Evolutionary conservation across 805 yeast species (phyloP).

Genomic region (Wickerhamomyces chambardii): DNA sequence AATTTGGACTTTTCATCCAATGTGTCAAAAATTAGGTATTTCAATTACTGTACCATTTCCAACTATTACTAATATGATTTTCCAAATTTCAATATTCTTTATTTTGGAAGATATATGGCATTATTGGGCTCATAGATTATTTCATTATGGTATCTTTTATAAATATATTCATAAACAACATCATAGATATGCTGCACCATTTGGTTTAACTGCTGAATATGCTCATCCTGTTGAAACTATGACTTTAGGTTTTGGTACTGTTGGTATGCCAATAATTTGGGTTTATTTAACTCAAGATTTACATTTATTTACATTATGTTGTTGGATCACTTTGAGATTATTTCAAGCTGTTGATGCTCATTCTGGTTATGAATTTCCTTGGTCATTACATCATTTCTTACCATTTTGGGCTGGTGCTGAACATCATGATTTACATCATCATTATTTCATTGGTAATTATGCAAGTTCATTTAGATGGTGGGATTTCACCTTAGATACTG

Average conservation of each 20-base stretch:
- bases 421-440: slow-evolving; percentile 97
- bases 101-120: slow-evolving; percentile 94
- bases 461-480: slow-evolving; percentile 95
- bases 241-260: slow-evolving; percentile 90
- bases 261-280: slow-evolving; percentile 86
- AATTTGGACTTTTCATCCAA: slow-evolving; percentile 94
- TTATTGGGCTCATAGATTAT: slow-evolving; percentile 87
- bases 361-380: slow-evolving; percentile 97
- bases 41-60: slow-evolving; percentile 84
- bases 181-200: slow-evolving; percentile 97
- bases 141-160: slow-evolving; percentile 86
- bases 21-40: slow-evolving; percentile 77
- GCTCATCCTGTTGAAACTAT: slow-evolving; percentile 95
- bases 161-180: slow-evolving; percentile 95
- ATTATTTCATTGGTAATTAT: slow-evolving; percentile 90
- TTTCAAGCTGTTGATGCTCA: slow-evolving; percentile 97
- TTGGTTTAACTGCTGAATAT: slow-evolving; percentile 94
- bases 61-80: slow-evolving; percentile 39
- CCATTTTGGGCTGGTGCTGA: slow-evolving; percentile 99
- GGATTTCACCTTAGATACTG: slow-evolving; percentile 86
- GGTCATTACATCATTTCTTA: slow-evolving; percentile 85
- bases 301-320: slow-evolving; percentile 82
- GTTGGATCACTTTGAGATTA: slow-evolving; percentile 83
- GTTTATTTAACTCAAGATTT: slow-evolving; percentile 67
- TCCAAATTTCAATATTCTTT: slow-evolving; percentile 72